A percentile compares a stretch with the other conserved stretches of the same genome.
Conservation (phyloP, 179 eudicot species). For the Sideroxylon spinosum region DNA sequence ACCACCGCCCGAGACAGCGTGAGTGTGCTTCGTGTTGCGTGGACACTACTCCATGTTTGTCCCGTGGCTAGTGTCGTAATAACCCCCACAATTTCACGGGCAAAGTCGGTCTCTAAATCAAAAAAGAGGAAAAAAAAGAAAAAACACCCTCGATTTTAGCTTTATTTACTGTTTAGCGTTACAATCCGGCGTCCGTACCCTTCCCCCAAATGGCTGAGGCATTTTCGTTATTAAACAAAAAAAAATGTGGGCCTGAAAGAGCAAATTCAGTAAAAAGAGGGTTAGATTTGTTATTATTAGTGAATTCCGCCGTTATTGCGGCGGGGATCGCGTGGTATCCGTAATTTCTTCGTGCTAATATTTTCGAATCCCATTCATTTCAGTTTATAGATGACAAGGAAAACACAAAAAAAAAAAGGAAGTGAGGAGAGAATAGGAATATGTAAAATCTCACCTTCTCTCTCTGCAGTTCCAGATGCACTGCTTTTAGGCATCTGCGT, state of each 20-base stretch:
- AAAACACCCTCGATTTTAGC: too few species aligned
- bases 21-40: conserved; percentile 31
- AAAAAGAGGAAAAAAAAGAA: too few species aligned
- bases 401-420: not conserved
- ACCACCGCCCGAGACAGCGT: conserved; percentile 48
- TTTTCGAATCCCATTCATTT: too few species aligned
- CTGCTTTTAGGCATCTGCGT: not conserved
- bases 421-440: not conserved
- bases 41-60: conserved; percentile 8
- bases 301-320: conserved; percentile 49
- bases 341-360: not conserved
- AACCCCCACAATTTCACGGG: not conserved
- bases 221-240: conserved; percentile 17
- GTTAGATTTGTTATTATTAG: conserved; percentile 14
- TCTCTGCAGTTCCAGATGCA: not conserved
- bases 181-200: conserved; percentile 21
- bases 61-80: conserved; percentile 14
- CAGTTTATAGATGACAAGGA: too few species aligned
- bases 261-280: conserved; percentile 29
- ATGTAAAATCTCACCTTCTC: not conserved
- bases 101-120: too few species aligned
- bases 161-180: too few species aligned
- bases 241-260: conserved; percentile 23
- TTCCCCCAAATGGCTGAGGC: conserved; percentile 11
- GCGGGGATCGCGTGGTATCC: conserved; percentile 52